Evolutionary conservation across 305 asterid species (phyloP).

Genomic region (Solanum hybrid): DNA sequence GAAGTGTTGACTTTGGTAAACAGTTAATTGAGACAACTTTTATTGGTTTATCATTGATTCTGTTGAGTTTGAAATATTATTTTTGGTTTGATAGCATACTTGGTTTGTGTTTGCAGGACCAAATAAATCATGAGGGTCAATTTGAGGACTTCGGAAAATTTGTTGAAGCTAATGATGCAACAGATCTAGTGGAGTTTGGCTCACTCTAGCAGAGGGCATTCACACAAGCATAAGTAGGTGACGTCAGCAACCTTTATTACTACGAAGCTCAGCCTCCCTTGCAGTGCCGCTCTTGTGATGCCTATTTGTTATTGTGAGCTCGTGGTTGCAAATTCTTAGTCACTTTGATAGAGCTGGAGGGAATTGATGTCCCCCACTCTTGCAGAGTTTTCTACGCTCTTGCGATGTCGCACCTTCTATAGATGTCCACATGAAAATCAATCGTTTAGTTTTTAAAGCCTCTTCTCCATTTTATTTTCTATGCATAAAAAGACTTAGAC

Average conservation of each 20-base stretch:
- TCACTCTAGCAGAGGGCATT: no score
- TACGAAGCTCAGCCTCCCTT: no score
- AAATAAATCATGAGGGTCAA: not conserved
- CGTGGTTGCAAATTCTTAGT: not conserved
- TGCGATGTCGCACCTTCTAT: not conserved
- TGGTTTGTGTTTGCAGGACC: not conserved
- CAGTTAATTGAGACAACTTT: not conserved
- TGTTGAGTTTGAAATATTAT: not conserved
- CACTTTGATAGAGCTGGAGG: not conserved
- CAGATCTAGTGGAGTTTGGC: not conserved
- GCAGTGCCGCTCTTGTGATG: no score
- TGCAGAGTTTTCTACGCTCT: not conserved
- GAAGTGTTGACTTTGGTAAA: not conserved
- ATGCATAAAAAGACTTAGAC: no score
- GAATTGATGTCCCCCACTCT: not conserved
- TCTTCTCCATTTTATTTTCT: no score
- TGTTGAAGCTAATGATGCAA: not conserved
- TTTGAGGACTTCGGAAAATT: not conserved
- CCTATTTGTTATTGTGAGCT: not conserved
- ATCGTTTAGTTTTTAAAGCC: no score
- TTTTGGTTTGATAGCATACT: not conserved
- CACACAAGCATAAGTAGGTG: no score
- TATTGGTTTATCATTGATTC: not conserved
- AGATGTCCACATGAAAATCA: not conserved
- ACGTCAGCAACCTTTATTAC: no score